Base-by-base conservation (phyloP, 306 rosid genomes). In the Mimosa bimucronata region DNA sequence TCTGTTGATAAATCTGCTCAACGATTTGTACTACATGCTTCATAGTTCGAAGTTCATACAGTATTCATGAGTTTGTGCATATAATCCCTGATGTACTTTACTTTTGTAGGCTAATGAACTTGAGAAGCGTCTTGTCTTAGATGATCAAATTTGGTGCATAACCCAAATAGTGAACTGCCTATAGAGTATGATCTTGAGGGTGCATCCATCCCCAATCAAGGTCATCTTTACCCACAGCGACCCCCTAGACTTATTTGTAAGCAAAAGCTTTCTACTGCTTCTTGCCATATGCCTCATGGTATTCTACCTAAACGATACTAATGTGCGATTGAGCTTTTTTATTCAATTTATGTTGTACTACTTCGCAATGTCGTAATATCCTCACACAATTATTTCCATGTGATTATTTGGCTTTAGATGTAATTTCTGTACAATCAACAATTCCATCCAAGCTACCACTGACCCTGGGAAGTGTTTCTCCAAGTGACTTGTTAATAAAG, bases 401-500 rank as follows among this genome's bases (percentile, higher is more conserved):
- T 77, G 96, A 90, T 84, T 85, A 88, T 80, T 74, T 89, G 81
- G 76, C 80, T 78, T 67, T 87, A 37, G 96, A 93, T 83, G 85
- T 90, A 23, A 65, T 76, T 77, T 75, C 90, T 53, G 85, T 88
- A 50, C 89, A 60, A 80, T 93, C 97, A 26, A 80, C 88, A 40
- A 79, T 77, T 64, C 75, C 91, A 23, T 85, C 94, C 74, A 86
- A 73, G 85, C 86, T 90, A 34, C 94, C 97, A 5, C 77, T 96
- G 71, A 91, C 97, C 16, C 77, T 96, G 71, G 98, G 99, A 77
- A 91, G 99, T 81, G 87, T 91, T 82, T 78, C 93, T 79, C 95
- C 97, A 0, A 91, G 97, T 87, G 98, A 96, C 86, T 75, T 96
- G 80, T 42, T 86, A 76, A 79, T 96, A 77, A 90, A 90, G 75